Base-by-base conservation (phyloP, 2,329 filamentous ascomycete species). In the Penicillium olsonii region DNA sequence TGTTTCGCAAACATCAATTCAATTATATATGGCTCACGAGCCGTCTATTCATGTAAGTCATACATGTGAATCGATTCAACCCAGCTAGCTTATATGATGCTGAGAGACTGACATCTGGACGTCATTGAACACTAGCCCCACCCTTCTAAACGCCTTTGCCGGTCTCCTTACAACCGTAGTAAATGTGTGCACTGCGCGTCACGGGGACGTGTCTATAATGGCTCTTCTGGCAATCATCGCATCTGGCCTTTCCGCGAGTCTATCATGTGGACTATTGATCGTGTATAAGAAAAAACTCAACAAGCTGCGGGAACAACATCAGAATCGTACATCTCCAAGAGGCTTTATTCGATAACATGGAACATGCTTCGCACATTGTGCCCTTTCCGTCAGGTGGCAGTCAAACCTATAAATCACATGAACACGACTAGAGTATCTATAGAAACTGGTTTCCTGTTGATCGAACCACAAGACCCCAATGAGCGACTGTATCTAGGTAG, bases 1-100 rank as follows among this genome's bases (percentile, higher is more conserved):
- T 82, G 12, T 77, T 72, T 52, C 64, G 69, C 42, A 64, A 67
- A 20, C 76, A 76, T 66, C 63, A 72, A 19, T 57, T 63, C 14
- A 82, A 82, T 55, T 81, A 81, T 48, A 70, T 81, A n/a, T 83
- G 78, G 79, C 67, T 82, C 18, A 68, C 79, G 8, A 78, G 80
- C 59, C 70, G 73, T 46, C 66, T 82, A 10, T 79, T 81, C 54
- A 49, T 79, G 49, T 72, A 57, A 27, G 64, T 61, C 24, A 26
- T 26, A 6, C 24, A 26, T 11, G 7, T 8, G 11, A 8, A 26
- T 26, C 24, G 24, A n/a, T n/a, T n/a, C n/a, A n/a, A n/a, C n/a
- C n/a, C 24, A 26, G 24, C 24, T 26, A 26, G 24, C 11, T 11
- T 26, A 11, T 11, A 11, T 26, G 24, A 41, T 48, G 15, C 33